phyloP scores from a whole-genome alignment of 768 basidiomycete genomes.

The Boletus sp. region DNA sequence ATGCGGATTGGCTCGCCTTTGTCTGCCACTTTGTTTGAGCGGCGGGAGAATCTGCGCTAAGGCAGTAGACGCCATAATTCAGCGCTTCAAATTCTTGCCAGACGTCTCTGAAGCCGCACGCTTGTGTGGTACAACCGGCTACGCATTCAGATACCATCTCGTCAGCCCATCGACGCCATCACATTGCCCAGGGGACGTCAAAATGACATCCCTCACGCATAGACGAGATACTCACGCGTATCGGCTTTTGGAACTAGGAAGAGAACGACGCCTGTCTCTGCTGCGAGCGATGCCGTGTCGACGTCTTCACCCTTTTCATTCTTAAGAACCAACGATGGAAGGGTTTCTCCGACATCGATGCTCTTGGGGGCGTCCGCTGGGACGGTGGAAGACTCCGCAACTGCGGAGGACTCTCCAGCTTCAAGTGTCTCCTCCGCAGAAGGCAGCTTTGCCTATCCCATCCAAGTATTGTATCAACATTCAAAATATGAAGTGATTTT shows the following conservation, averaged over 20 bases:
- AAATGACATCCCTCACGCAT: neutral
- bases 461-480: neutral
- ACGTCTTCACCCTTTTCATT: slow-evolving; percentile 85
- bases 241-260: slow-evolving; percentile 86
- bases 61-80: slow-evolving; percentile 73
- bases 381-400: slow-evolving; percentile 3
- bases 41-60: slow-evolving; percentile 73
- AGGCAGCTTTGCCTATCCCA: slow-evolving; percentile 20
- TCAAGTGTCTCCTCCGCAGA: slow-evolving; percentile 6
- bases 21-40: slow-evolving; percentile 85
- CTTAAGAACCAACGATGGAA: slow-evolving; percentile 75
- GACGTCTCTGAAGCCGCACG: slow-evolving; percentile 86
- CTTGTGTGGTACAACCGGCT: slow-evolving; percentile 93
- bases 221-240: slow-evolving; percentile 55
- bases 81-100: slow-evolving; percentile 71
- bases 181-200: neutral
- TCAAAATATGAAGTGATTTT: neutral
- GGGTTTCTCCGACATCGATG: slow-evolving; percentile 70
- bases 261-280: slow-evolving; percentile 74
- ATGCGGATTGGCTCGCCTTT: slow-evolving; percentile 50
- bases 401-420: slow-evolving; percentile 1
- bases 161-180: neutral
- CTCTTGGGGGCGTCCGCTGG: slow-evolving; percentile 4
- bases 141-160: neutral
- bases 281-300: slow-evolving; percentile 59